phyloP scores from a whole-genome alignment of 495 filamentous ascomycete species.

The Tuber umbilicatum region DNA sequence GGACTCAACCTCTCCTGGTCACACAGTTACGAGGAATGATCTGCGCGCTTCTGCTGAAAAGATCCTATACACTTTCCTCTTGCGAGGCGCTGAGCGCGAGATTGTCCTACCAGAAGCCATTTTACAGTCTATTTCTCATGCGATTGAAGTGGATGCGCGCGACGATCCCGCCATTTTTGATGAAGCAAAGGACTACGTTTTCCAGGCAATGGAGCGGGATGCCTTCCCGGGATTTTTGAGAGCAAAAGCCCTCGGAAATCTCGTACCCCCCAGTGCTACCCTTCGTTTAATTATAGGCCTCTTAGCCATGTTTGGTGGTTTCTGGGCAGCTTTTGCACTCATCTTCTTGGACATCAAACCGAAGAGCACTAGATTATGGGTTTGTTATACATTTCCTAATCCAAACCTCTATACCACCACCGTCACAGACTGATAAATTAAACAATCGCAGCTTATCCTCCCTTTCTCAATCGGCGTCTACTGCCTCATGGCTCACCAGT shows the following conservation, averaged over 20 bases:
- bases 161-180: conserved; percentile 98
- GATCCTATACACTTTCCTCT: conserved; percentile 90
- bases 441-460: conserved; percentile 60
- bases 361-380: conserved; percentile 70
- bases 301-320: conserved; percentile 76
- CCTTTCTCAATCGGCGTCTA: conserved; percentile 89
- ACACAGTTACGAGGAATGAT: conserved; percentile 76
- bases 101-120: conserved; percentile 86
- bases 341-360: conserved; percentile 75
- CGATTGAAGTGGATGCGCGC: conserved; percentile 79
- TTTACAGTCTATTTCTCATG: conserved; percentile 66
- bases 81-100: conserved; percentile 88
- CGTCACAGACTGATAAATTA: not conserved
- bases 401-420: not conserved
- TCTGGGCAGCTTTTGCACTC: conserved; percentile 88
- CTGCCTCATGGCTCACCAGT: conserved; percentile 81
- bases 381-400: conserved; percentile 47
- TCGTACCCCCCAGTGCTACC: conserved; percentile 80
- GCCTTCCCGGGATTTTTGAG: conserved; percentile 94
- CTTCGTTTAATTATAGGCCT: conserved; percentile 79
- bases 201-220: conserved; percentile 98
- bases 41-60: conserved; percentile 91
- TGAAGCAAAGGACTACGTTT: conserved; percentile 95
- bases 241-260: conserved; percentile 87
- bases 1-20: conserved; percentile 69